Base-by-base conservation (phyloP, 2,329 filamentous ascomycete species). In the Ophiostoma ulmi region DNA sequence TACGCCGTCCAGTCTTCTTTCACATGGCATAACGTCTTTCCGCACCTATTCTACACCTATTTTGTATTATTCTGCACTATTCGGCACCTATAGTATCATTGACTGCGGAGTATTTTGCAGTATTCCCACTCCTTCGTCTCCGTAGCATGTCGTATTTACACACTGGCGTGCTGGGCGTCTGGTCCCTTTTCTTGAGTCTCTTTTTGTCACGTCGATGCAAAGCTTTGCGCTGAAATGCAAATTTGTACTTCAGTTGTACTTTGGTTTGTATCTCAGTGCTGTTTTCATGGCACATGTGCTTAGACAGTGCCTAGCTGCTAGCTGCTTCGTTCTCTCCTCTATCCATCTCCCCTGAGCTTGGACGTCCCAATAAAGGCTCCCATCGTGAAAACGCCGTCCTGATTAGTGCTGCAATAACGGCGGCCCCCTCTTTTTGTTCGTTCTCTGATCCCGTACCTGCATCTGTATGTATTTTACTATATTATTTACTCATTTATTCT, bases 61-160 rank as follows among this genome's bases (percentile, higher is more conserved):
- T 31, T 3, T 3, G 3, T 31, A 31, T 3, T 31, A 31, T 31
- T 31, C 31, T 31, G 31, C 31, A 31, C 31, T 31, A 31, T 31
- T 31, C 31, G 31, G 31, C 31, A 31, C 31, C 31, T 31, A 63
- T 13, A 35, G 58, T 63, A 63, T 58, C 52, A 58, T 26, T 17
- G n/a, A 48, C 52, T 14, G 26, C 52, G 52, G n/a, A 41, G 64
- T 22, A 67, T 22, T 67, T 31, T 39, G 13, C 58, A 63, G n/a
- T 36, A 35, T 5, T 38, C 64, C 38, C 64, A 26, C 36, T 41
- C 5, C 44, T 44, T 38, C 17, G 35, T 36, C 63, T 22, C 61
- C 61, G 26, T 63, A 63, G 58, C 58, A 63, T 63, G 58, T 63
- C 58, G 58, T 63, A 63, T 63, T 63, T 63, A 63, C 58, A 63